Conservation (phyloP, 2,329 filamentous ascomycete genomes). For the Talaromyces sp. region DNA sequence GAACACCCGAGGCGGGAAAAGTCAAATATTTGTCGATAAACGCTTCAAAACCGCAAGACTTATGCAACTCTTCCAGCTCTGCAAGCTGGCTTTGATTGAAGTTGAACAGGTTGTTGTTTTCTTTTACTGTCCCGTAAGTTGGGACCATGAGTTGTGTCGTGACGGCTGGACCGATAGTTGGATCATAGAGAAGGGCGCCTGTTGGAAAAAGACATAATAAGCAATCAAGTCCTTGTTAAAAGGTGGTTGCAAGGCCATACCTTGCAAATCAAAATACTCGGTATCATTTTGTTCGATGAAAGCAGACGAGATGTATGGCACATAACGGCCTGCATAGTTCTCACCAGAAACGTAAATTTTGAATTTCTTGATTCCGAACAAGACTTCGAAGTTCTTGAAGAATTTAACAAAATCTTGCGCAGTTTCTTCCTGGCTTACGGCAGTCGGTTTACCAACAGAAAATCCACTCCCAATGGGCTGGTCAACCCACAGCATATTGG, state of each 20-base stretch:
- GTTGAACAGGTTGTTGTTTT: slow-evolving; percentile 37
- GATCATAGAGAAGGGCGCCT: slow-evolving; percentile 64
- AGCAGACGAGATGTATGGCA: slow-evolving; percentile 67
- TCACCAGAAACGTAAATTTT: slow-evolving; percentile 72
- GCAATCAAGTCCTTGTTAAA: not conserved
- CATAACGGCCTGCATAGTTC: slow-evolving; percentile 62
- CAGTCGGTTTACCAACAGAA: slow-evolving; percentile 58
- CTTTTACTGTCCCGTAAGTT: slow-evolving; percentile 36
- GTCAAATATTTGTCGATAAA: slow-evolving; percentile 48
- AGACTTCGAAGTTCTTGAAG: slow-evolving; percentile 70
- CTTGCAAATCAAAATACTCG: slow-evolving; percentile 61
- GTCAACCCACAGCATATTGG: slow-evolving; percentile 62
- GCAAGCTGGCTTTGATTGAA: slow-evolving; percentile 40
- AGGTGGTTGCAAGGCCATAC: slow-evolving; percentile 24
- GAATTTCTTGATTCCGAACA: slow-evolving; percentile 60
- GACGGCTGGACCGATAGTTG: slow-evolving; percentile 44
- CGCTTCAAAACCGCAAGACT: slow-evolving; percentile 41
- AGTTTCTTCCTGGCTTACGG: slow-evolving; percentile 61
- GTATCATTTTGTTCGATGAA: slow-evolving; percentile 66
- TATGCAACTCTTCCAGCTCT: slow-evolving; percentile 33
- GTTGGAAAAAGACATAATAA: not conserved
- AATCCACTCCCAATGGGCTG: slow-evolving; percentile 58
- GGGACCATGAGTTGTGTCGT: slow-evolving; percentile 28
- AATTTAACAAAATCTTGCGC: slow-evolving; percentile 69
- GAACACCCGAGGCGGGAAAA: slow-evolving; percentile 36